phyloP scores from a whole-genome alignment of 495 filamentous ascomycete species.

The Podospora conica region DNA sequence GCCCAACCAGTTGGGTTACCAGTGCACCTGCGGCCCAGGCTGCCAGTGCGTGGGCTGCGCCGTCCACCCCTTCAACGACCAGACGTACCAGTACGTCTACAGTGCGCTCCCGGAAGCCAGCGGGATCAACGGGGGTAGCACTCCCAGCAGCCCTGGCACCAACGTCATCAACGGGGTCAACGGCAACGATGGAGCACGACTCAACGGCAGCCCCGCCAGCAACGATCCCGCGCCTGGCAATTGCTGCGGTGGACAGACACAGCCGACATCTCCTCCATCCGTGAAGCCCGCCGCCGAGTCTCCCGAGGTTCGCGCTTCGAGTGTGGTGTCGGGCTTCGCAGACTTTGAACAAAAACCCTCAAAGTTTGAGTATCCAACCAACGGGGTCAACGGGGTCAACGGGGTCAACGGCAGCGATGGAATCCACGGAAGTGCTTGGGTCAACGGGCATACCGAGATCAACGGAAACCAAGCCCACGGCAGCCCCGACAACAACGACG shows the following conservation, averaged over 20 bases:
- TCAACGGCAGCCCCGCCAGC: too few relatives aligned
- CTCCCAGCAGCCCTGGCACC: constrained; percentile 8
- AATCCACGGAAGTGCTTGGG: too few relatives aligned
- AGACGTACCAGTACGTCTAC: constrained; percentile 58
- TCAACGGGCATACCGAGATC: neutral
- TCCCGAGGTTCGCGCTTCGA: too few relatives aligned
- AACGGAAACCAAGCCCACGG: neutral
- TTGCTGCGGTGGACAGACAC: too few relatives aligned
- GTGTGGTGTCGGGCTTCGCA: too few relatives aligned
- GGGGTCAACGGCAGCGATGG: neutral
- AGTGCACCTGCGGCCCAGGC: constrained; percentile 58
- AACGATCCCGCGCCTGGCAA: neutral
- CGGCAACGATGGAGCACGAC: neutral
- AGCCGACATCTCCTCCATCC: too few relatives aligned
- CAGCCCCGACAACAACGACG: neutral
- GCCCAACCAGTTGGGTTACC: constrained; percentile 30
- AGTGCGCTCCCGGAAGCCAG: constrained; percentile 18
- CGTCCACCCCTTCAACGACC: constrained; percentile 65
- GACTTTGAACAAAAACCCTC: too few relatives aligned
- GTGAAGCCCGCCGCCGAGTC: too few relatives aligned
- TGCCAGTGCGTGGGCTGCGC: constrained; percentile 67
- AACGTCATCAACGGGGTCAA: neutral
- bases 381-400: neutral
- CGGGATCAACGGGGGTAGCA: constrained; percentile 7
- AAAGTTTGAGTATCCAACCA: too few relatives aligned